These are phyloP conservation scores for Paraglomus brasilianum DNA, from an alignment of 192 early-diverging fungal species.

Conservation along the genomic window DNA sequence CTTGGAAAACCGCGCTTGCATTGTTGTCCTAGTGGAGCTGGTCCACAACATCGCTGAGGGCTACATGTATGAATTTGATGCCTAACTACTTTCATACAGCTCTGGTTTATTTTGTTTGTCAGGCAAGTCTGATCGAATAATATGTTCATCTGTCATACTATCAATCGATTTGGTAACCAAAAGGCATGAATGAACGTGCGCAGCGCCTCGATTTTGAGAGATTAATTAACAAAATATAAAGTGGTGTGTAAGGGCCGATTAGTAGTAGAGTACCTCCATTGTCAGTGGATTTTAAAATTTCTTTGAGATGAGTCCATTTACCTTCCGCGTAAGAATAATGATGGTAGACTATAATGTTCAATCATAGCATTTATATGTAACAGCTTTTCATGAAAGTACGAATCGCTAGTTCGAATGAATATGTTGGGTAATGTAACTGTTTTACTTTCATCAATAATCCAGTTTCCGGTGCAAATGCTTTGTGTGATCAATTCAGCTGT, in stretches of 20 bases:
- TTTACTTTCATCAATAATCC: not conserved
- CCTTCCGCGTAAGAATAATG: conserved; percentile 11
- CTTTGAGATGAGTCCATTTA: not conserved
- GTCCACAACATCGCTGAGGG: not conserved
- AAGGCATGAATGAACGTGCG: not conserved
- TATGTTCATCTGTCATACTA: not conserved
- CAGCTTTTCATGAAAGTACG: conserved; percentile 1
- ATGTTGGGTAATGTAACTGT: not conserved
- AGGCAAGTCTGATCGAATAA: not conserved
- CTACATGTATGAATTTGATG: conserved; percentile 14
- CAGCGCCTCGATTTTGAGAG: conserved; percentile 12
- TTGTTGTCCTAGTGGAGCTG: not conserved
- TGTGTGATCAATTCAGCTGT: conserved; percentile 1
- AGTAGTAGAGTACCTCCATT: not conserved
- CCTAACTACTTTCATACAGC: not conserved
- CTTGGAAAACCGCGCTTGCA: conserved; percentile 1
- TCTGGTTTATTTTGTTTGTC: not conserved
- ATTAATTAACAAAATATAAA: conserved; percentile 14
- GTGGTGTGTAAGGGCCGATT: conserved; percentile 1
- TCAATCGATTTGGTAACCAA: not conserved
- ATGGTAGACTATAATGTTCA: not conserved
- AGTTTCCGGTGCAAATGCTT: not conserved
- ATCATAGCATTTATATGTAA: conserved; percentile 19
- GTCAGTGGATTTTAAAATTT: not conserved
- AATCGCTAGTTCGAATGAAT: conserved; percentile 2